phyloP scores from a whole-genome alignment of 768 basidiomycete genomes.

The Cystobasidium ongulense region DNA sequence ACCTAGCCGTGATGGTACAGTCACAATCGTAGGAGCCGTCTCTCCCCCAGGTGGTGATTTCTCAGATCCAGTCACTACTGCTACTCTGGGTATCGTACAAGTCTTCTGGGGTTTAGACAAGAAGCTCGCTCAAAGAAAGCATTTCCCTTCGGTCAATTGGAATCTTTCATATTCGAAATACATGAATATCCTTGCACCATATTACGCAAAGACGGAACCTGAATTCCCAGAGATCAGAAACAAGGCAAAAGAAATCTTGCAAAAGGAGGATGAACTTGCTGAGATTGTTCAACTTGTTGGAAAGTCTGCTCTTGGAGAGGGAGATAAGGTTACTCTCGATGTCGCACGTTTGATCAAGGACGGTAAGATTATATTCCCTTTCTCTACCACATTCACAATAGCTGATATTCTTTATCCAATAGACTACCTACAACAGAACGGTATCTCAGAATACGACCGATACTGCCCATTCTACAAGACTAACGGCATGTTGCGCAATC shows the following conservation, averaged over 20 bases:
- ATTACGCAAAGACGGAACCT: conserved; percentile 81
- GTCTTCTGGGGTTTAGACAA: conserved; percentile 99
- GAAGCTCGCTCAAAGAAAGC: conserved; percentile 95
- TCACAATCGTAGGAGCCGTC: conserved; percentile 97
- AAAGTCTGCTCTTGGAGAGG: conserved; percentile 92
- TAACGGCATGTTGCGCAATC: conserved; percentile 85
- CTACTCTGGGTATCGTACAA: conserved; percentile 96
- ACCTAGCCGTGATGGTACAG: conserved; percentile 78
- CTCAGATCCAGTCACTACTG: conserved; percentile 95
- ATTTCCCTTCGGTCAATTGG: conserved; percentile 99
- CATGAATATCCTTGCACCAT: conserved; percentile 48
- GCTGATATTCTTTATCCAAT: neutral
- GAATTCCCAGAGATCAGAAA: conserved; percentile 92
- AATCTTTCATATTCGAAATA: conserved; percentile 99
- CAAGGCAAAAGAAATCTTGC: conserved; percentile 89
- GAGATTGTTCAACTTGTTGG: conserved; percentile 99
- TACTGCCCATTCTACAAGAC: conserved; percentile 71
- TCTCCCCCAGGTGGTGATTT: conserved; percentile 99
- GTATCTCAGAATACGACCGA: conserved; percentile 94
- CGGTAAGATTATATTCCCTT: too few relatives aligned
- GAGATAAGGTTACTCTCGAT: conserved; percentile 95
- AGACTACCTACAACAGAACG: conserved; percentile 95
- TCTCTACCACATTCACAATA: too few relatives aligned
- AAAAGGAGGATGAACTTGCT: conserved; percentile 96
- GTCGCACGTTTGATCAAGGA: conserved; percentile 96